A percentile compares a stretch with the other conserved stretches of the same genome.
These are phyloP conservation scores for Parafenestella ontariensis DNA, from an alignment of 2,329 filamentous ascomycete species.

Conservation along the genomic window DNA sequence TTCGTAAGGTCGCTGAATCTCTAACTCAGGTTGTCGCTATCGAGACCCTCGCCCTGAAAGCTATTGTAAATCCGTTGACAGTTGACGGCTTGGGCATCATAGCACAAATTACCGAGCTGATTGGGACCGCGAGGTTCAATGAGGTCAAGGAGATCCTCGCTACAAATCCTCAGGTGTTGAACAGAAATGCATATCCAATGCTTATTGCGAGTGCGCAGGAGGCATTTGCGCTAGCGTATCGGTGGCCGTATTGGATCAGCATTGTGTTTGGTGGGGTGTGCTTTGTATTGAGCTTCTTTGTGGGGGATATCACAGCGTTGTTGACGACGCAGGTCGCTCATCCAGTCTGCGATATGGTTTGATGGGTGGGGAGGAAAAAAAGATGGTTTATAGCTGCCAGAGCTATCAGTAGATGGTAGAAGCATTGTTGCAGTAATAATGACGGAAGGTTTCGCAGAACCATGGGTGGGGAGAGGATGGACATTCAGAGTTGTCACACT, in stretches of 20 bases:
- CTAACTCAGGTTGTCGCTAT: conserved; percentile 32
- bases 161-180: conserved; percentile 52
- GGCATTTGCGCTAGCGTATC: conserved; percentile 65
- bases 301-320: conserved; percentile 61
- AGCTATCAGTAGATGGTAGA: no score
- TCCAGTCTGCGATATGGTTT: conserved; percentile 1
- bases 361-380: no score
- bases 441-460: no score
- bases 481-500: no score
- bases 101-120: conserved; percentile 52
- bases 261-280: conserved; percentile 67
- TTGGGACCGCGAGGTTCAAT: conserved; percentile 40
- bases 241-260: conserved; percentile 67
- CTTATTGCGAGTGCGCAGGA: conserved; percentile 64
- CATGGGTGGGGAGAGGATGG: no score
- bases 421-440: no score
- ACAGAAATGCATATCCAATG: conserved; percentile 42
- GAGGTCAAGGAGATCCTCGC: conserved; percentile 57
- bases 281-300: conserved; percentile 64
- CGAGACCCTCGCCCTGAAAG: conserved; percentile 57
- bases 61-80: conserved; percentile 50
- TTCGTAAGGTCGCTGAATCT: conserved; percentile 28
- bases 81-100: conserved; percentile 58
- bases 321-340: conserved; percentile 27
- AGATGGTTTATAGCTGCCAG: no score